Base-by-base conservation (phyloP, 768 basidiomycete genomes). In the Mycena alexandri region DNA sequence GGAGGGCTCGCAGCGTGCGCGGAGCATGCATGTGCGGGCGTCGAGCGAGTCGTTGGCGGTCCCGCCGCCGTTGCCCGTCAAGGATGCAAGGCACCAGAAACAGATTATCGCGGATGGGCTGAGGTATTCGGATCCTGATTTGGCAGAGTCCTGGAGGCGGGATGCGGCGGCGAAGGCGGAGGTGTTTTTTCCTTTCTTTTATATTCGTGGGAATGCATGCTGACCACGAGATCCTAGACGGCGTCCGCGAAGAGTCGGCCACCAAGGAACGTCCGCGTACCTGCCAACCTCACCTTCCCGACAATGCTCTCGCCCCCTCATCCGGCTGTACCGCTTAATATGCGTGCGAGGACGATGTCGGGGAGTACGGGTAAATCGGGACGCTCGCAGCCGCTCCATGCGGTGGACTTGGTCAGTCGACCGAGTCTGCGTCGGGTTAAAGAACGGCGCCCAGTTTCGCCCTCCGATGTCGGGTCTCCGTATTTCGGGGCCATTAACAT, bases 51-150 rank as follows among this genome's bases (percentile, higher is more conserved):
- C 69, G 47, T 21, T 65, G 33, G 38, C 38, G 38, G 33, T 57
- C 29, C 63, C 68, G 34, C 68, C 69, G 7, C 69, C 69, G 8
- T 42, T 42, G 33, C 61, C 64, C 29, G 57, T 24, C 11, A 71
- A 67, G n/a, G 69, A 71, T 38, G 36, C 36, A 16, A 38, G 67
- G 29, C 58, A 69, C 36, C 61, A 36, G 46, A 80, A 75, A 8
- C 79, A 80, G 16, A 61, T 68, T 19, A 60, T 80, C 11, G 79
- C 79, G 21, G 80, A 80, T 21, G 76, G 75, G n/a, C 52, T 81
- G 33, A 72, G 79, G 42, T 77, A 80, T 61, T 80, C 79, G 11
- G 65, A 80, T 59, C 77, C 79, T 36, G 63, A 74, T 4, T 67
- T 71, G 56, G 54, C 73, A 3, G 79, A 79, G 29, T 67, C 71